Percentiles rank a stretch among this genome's conserved stretches.
phyloP scores from a whole-genome alignment of 805 yeast species.

The Yarrowia osloensis region DNA sequence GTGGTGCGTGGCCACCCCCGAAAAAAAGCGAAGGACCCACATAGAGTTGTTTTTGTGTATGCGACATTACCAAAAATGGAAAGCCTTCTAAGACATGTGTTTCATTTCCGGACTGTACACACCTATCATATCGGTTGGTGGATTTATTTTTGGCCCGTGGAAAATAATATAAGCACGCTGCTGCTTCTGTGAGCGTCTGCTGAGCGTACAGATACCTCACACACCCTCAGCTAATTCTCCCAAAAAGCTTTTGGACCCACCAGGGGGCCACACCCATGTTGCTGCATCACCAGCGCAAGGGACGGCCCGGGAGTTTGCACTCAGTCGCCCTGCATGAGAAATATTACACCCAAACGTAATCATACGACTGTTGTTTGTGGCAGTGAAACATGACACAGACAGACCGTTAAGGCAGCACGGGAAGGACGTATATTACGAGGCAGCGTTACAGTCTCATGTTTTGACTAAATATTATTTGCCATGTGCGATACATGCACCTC shows the following conservation, averaged over 20 bases:
- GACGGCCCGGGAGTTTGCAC: background rate
- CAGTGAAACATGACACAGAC: background rate
- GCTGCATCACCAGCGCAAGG: constrained; percentile 1
- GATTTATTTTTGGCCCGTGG: no score
- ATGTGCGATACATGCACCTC: background rate
- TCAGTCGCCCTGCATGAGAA: background rate
- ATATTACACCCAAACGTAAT: background rate
- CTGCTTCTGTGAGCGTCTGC: no score
- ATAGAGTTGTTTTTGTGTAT: constrained; percentile 8
- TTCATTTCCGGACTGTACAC: background rate
- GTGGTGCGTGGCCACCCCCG: background rate
- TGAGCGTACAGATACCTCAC: no score
- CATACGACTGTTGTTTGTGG: background rate
- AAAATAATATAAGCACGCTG: no score
- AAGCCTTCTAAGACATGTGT: background rate
- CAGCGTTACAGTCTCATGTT: background rate
- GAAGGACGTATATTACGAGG: background rate
- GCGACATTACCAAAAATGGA: constrained; percentile 10
- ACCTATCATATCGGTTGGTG: no score
- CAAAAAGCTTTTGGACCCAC: background rate
- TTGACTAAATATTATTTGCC: background rate
- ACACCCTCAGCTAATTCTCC: no score
- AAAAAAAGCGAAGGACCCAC: background rate
- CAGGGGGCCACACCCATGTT: background rate
- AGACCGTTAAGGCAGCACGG: background rate